Percentiles rank a stretch among this genome's conserved stretches.
phyloP scores from a whole-genome alignment of 768 basidiomycete genomes.

The Phallus indusiatus region DNA sequence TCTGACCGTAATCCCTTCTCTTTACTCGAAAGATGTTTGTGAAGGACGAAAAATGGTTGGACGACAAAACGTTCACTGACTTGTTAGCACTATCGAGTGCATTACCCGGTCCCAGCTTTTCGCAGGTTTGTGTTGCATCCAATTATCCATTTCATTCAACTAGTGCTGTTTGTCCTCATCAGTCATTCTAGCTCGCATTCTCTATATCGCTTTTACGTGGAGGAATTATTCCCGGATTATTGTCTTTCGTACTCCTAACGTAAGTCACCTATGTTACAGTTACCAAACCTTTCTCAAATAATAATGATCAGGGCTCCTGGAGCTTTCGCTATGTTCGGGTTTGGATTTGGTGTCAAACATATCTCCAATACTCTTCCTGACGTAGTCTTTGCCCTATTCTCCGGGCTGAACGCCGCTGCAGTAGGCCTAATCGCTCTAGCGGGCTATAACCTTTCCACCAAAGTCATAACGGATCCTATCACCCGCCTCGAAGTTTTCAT shows the following conservation, averaged over 20 bases:
- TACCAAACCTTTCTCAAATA: not conserved
- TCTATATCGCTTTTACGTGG: conserved; percentile 34
- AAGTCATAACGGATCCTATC: conserved; percentile 36
- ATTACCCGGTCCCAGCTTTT: conserved; percentile 36
- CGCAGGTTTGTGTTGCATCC: not conserved
- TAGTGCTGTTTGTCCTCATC: not conserved
- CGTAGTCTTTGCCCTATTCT: conserved; percentile 39
- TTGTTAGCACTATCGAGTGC: conserved; percentile 39
- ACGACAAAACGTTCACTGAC: conserved; percentile 24
- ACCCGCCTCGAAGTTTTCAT: conserved; percentile 33
- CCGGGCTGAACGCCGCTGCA: conserved; percentile 44
- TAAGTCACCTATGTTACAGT: conserved; percentile 1
- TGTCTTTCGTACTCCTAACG: conserved; percentile 36
- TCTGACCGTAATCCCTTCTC: conserved; percentile 26
- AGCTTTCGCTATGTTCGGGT: conserved; percentile 36
- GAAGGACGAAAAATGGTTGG: conserved; percentile 20
- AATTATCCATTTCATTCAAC: not conserved
- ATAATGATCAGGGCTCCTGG: conserved; percentile 27
- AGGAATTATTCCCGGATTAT: conserved; percentile 30
- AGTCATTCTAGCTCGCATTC: conserved; percentile 38
- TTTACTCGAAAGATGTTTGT: conserved; percentile 22
- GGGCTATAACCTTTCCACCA: conserved; percentile 35
- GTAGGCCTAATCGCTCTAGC: conserved; percentile 46
- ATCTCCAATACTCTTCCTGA: conserved; percentile 35
- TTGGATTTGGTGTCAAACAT: conserved; percentile 33